These are phyloP conservation scores for Eurotiales sp. DNA, from an alignment of 2,329 filamentous ascomycete species.

Conservation along the genomic window DNA sequence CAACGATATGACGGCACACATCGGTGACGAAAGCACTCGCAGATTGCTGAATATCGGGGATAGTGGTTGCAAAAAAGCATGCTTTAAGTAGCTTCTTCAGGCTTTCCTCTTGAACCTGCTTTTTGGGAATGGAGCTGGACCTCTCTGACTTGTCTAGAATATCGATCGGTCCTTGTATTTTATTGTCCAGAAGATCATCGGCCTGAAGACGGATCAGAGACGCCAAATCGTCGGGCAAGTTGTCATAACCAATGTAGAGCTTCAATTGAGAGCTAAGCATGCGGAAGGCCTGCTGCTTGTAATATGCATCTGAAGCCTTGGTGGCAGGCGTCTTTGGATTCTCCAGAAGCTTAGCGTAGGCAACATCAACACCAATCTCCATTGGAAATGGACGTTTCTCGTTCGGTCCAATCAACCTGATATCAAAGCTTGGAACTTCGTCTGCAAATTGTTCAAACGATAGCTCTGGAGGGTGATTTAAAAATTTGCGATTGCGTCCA, in stretches of 20 bases:
- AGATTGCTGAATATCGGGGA: conserved; percentile 74
- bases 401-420: conserved; percentile 84
- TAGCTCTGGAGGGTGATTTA: conserved; percentile 83
- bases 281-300: conserved; percentile 89
- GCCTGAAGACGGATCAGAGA: conserved; percentile 82
- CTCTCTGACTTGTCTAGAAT: conserved; percentile 72
- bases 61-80: conserved; percentile 76
- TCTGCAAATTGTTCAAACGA: conserved; percentile 82
- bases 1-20: conserved; percentile 82
- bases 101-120: conserved; percentile 74
- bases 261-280: conserved; percentile 87
- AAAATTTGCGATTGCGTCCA: conserved; percentile 90
- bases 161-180: conserved; percentile 65
- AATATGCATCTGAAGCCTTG: conserved; percentile 70
- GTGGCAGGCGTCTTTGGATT: conserved; percentile 58
- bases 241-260: conserved; percentile 81
- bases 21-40: conserved; percentile 73
- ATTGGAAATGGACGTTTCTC: conserved; percentile 84
- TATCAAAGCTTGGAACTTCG: conserved; percentile 80
- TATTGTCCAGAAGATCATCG: conserved; percentile 73
- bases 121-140: conserved; percentile 80
- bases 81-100: conserved; percentile 87
- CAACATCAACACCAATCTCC: conserved; percentile 80
- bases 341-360: conserved; percentile 84
- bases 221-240: conserved; percentile 82